A percentile compares a stretch with the other conserved stretches of the same genome.
Evolutionary conservation across 2,329 filamentous ascomycete species (phyloP).

Genomic region (Talaromyces amestolkiae): DNA sequence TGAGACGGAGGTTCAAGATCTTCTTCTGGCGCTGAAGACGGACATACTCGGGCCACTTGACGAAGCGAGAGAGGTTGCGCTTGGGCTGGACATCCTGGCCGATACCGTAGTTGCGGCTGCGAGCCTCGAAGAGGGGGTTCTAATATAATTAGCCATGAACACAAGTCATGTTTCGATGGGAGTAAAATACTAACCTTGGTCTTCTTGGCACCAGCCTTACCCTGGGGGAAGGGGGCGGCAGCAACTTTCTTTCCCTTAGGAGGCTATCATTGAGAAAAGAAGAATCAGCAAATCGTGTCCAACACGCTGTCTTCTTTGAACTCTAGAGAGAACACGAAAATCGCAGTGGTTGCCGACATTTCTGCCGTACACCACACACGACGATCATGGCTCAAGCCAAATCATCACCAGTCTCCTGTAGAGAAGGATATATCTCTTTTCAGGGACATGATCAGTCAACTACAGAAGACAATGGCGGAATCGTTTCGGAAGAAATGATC

Average conservation of each 20-base stretch:
- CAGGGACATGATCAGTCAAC: constrained; percentile 24
- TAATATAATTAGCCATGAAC: constrained; percentile 37
- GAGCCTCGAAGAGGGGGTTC: constrained; percentile 99
- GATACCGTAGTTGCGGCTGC: constrained; percentile 94
- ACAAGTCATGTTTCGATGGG: no score
- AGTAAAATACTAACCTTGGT: constrained; percentile 68
- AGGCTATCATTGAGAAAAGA: constrained; percentile 99
- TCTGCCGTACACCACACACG: constrained; percentile 21
- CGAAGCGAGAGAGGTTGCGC: constrained; percentile 95
- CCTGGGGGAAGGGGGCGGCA: constrained; percentile 91
- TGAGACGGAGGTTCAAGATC: constrained; percentile 97
- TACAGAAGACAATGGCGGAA: constrained; percentile 37
- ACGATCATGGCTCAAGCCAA: constrained; percentile 59
- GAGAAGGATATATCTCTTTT: constrained; percentile 4
- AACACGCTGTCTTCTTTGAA: constrained; percentile 74
- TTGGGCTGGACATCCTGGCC: constrained; percentile 97
- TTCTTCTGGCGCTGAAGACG: constrained; percentile 92
- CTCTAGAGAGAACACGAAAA: constrained; percentile 72
- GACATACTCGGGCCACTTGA: constrained; percentile 99
- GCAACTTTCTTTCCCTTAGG: constrained; percentile 99
- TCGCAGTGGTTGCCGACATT: constrained; percentile 19
- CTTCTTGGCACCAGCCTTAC: constrained; percentile 92
- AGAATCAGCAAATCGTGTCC: constrained; percentile 79
- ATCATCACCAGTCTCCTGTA: constrained; percentile 37
- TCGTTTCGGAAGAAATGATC: constrained; percentile 31